These are phyloP conservation scores for Exophiala sp. DNA, from an alignment of 2,329 filamentous ascomycete genomes.

Conservation along the genomic window DNA sequence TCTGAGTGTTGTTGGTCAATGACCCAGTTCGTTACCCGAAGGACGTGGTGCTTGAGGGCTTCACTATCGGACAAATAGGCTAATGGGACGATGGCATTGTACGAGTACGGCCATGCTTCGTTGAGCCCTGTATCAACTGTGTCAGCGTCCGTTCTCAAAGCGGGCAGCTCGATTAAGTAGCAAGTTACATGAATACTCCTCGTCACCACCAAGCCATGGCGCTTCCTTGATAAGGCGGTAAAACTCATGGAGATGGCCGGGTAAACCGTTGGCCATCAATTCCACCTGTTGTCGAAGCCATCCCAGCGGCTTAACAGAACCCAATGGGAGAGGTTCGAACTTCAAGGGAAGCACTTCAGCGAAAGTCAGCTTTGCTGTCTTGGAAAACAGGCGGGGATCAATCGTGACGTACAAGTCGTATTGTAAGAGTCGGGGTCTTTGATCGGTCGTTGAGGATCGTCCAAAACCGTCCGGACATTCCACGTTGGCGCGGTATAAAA, in stretches of 20 bases:
- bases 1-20: slow-evolving; percentile 49
- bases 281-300: slow-evolving; percentile 52
- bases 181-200: slow-evolving; percentile 46
- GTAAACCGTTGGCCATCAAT: slow-evolving; percentile 50
- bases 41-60: slow-evolving; percentile 50
- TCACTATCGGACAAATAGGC: slow-evolving; percentile 51
- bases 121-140: slow-evolving; percentile 37
- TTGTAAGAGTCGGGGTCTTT: slow-evolving; percentile 13
- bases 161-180: not conserved
- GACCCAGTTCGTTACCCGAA: slow-evolving; percentile 45
- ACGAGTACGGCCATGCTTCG: slow-evolving; percentile 58
- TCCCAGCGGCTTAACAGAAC: slow-evolving; percentile 49
- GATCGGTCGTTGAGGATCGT: slow-evolving; percentile 12
- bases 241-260: slow-evolving; percentile 54
- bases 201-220: slow-evolving; percentile 50
- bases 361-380: not conserved
- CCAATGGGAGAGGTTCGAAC: slow-evolving; percentile 45
- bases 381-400: no score
- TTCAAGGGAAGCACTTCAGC: slow-evolving; percentile 34
- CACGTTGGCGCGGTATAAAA: not conserved
- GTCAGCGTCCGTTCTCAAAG: not conserved
- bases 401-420: slow-evolving; percentile 10
- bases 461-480: slow-evolving; percentile 11
- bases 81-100: slow-evolving; percentile 56
- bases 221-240: slow-evolving; percentile 53